Base-by-base conservation (phyloP, 345 rosid species). In the Leavenworthia alabamica region DNA sequence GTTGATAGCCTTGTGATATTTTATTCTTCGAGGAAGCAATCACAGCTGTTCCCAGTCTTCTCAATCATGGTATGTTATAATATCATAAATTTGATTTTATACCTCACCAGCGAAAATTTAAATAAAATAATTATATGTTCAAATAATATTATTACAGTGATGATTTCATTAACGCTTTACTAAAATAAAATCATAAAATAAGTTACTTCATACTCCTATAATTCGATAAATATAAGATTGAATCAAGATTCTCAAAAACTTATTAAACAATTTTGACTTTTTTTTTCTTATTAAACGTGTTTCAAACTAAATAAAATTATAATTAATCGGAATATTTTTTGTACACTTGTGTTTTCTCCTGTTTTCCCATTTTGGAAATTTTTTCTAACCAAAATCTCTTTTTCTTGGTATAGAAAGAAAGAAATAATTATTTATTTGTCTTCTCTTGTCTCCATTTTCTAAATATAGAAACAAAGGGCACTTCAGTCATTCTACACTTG, bases 301-400 rank as follows among this genome's bases (percentile, higher is more conserved):
- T n/a, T n/a, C n/a, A 7, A 42, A 42, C 46, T 5, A 32, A 42
- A 68, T 13, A n/a, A 42, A 12, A 2, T 32, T 23, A 43, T 40
- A 22, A 68, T 52, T 11, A 32, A 44, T 19, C 11, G 39, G 35
- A 56, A 7, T 26, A 7, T 13, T 60, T 49, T 50, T 31, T 64
- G 2, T 71, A 71, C 70, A 71, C 54, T 70, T 63, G 51, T 19
- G 45, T 17, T 49, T 41, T 56, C 68, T 48, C 65, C 47, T 40
- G 24, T 6, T 41, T 32, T 39, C 51, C 64, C 74, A 15, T 37
- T 63, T 47, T 12, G 52, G 37, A 14, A 39, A 14, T 2, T 0
- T 0, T 4, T 29, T 5, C 60, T 64, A 64, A 63, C 44, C 60
- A 56, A 71, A 48, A 71, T 48, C 60, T 29, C n/a, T 11, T 4